These are phyloP conservation scores for Xerocomellus chrysenteron DNA, from an alignment of 768 basidiomycete species.

Conservation along the genomic window DNA sequence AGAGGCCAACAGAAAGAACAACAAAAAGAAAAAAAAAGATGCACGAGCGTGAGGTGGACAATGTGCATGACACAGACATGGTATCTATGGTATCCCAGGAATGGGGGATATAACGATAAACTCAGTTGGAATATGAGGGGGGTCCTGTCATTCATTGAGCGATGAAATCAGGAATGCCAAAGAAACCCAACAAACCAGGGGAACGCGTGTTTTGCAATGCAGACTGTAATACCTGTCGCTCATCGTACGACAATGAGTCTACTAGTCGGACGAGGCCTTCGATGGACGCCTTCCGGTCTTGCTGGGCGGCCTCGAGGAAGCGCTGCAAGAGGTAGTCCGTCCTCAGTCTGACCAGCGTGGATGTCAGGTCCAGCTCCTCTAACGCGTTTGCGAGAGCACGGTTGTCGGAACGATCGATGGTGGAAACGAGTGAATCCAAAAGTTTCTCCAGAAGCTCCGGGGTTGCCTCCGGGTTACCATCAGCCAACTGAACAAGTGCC, in stretches of 20 bases:
- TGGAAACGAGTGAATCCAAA: constrained; percentile 58
- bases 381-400: constrained; percentile 61
- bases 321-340: constrained; percentile 66
- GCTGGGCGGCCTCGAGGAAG: constrained; percentile 65
- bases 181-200: constrained; percentile 47
- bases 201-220: constrained; percentile 62
- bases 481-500: constrained; percentile 60
- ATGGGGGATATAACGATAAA: not conserved
- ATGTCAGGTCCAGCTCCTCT: constrained; percentile 67
- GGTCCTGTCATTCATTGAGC: constrained; percentile 32
- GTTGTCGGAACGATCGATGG: constrained; percentile 52
- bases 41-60: not conserved
- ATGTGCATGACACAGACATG: not conserved
- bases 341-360: constrained; percentile 62
- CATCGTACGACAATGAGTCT: constrained; percentile 72
- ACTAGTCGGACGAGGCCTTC: constrained; percentile 71
- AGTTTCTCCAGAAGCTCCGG: constrained; percentile 65
- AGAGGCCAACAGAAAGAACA: constrained; percentile 4
- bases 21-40: not conserved
- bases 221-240: constrained; percentile 57
- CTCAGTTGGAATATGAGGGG: constrained; percentile 39
- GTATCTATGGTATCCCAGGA: constrained; percentile 7
- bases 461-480: constrained; percentile 70
- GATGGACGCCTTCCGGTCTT: constrained; percentile 75
- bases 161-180: not conserved